Base-by-base conservation (phyloP, 495 filamentous ascomycete genomes). In the Emericellopsis terricola region DNA sequence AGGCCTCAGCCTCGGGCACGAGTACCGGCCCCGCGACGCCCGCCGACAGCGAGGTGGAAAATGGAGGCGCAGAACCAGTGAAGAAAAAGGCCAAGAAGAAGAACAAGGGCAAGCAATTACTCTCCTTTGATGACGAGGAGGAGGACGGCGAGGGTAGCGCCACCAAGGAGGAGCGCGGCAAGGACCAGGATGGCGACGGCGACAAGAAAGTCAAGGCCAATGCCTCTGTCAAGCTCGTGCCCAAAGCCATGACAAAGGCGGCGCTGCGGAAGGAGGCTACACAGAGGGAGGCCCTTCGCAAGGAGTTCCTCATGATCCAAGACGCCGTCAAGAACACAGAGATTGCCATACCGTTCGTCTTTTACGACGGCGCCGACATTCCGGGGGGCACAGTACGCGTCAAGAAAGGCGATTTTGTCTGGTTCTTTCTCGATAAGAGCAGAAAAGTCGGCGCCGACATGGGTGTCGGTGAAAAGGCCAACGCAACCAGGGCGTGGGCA, bases 351-450 rank as follows among this genome's bases (percentile, higher is more conserved):
- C 89, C 89, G 0, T 97, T 97, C 54, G 83, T 94, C 15, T 96
- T 97, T 48, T 96, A 93, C 54, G 91, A 97, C 38, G 89, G 89
- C n/a, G 91, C 83, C 3, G 87, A 89, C 52, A 85, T 81, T n/a
- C 76, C 85, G 1, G 76, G 81, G 17, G 78, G 91, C 15, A 59
- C 65, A 14, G 87, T 75, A 47, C 72, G 71, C 41, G 72, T 94
- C 33, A 94, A 84, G 57, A 97, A 97, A 48, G 89, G 89, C 0
- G 86, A 94, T 42, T 73, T 68, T 32, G 60, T 89, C 11, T 94
- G 87, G 86, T 46, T 93, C 9, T 93, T 94, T 39, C 59, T 97
- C 3, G 89, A 96, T 50, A 72, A 80, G 41, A 85, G 82, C 41
- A 61, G 85, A 36, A 94, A 93, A 47, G 78, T 91, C 4, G 85